Percentiles rank a stretch among this genome's conserved stretches.
These are phyloP conservation scores for Pyrus hybrid DNA, from an alignment of 331 rosid species.

Conservation along the genomic window DNA sequence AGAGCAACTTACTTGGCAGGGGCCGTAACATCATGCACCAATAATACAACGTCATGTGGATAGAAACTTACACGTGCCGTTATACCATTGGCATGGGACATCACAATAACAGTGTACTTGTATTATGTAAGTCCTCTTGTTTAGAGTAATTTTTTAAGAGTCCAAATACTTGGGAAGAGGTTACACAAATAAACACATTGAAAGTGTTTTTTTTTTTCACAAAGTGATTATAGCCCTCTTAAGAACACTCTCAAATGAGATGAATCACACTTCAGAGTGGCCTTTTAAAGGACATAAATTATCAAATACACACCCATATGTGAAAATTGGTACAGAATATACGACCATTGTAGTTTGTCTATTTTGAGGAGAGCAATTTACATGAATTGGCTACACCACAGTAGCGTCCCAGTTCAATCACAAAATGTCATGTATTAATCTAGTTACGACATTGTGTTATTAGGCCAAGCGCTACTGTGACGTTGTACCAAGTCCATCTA, in stretches of 20 bases:
- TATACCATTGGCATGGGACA: too few relatives aligned
- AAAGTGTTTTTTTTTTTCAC: background rate
- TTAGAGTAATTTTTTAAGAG: too few relatives aligned
- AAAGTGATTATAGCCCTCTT: background rate
- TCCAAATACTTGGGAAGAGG: background rate
- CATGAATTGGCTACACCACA: background rate
- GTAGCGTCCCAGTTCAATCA: background rate
- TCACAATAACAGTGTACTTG: too few relatives aligned
- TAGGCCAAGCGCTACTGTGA: too few relatives aligned
- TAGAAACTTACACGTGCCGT: too few relatives aligned
- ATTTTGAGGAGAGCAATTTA: background rate
- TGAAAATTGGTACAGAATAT: background rate
- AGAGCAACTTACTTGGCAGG: too few relatives aligned
- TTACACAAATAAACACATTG: background rate
- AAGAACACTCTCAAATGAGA: background rate
- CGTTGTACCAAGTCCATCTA: background rate
- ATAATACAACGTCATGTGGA: too few relatives aligned
- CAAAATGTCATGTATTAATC: background rate
- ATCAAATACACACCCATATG: background rate
- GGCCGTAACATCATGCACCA: too few relatives aligned
- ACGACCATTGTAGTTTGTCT: background rate
- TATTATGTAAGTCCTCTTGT: too few relatives aligned
- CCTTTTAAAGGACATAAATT: background rate
- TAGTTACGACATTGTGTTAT: too few relatives aligned
- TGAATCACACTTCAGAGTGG: background rate